Evolutionary conservation across 164 flowering plant genomes (phyloP).

Genomic region (Chimonanthus praecox): DNA sequence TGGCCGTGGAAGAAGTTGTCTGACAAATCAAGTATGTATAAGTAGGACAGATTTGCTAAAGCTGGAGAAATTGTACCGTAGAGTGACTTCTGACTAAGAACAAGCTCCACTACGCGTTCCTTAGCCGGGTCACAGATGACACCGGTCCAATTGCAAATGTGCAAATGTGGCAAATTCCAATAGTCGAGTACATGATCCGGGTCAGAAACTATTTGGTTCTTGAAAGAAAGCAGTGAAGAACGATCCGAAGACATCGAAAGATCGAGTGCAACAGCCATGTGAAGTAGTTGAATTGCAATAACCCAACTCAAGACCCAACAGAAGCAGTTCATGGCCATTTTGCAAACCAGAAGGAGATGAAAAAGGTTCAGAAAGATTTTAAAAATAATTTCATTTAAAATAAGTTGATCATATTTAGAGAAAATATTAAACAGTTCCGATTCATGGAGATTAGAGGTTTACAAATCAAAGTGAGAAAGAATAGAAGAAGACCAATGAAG

Average conservation of each 20-base stretch:
- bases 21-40: slow-evolving; percentile 63
- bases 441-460: no score
- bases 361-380: background rate
- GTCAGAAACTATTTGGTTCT: slow-evolving; percentile 40
- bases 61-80: slow-evolving; percentile 62
- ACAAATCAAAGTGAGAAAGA: no score
- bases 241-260: slow-evolving; percentile 22
- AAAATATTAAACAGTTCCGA: no score
- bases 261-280: background rate
- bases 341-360: background rate
- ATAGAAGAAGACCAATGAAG: no score
- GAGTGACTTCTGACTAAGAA: slow-evolving; percentile 44
- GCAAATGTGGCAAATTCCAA: slow-evolving; percentile 51
- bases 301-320: background rate
- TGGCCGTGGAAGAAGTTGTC: slow-evolving; percentile 54
- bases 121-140: slow-evolving; percentile 36
- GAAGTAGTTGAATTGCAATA: background rate
- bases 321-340: background rate
- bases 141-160: slow-evolving; percentile 76
- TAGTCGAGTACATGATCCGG: slow-evolving; percentile 35
- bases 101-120: slow-evolving; percentile 41
- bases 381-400: no score
- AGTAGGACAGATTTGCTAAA: slow-evolving; percentile 42
- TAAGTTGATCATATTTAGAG: no score
- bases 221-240: slow-evolving; percentile 53